These are phyloP conservation scores for Oemleria cerasiformis DNA, from an alignment of 306 rosid genomes.

Conservation along the genomic window DNA sequence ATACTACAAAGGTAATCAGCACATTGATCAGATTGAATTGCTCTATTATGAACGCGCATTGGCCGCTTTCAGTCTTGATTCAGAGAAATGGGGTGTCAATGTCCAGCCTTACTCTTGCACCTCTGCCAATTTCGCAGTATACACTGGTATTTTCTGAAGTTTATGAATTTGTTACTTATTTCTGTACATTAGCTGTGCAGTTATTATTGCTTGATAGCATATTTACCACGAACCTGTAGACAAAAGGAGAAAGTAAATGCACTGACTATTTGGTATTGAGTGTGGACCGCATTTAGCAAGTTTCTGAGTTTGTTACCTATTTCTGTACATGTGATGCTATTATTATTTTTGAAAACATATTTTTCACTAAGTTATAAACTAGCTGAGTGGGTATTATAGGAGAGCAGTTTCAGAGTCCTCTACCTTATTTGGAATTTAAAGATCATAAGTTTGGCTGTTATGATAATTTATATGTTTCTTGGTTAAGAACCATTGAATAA, in stretches of 20 bases:
- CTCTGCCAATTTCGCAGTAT: conserved; percentile 88
- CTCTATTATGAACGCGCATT: conserved; percentile 82
- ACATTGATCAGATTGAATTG: conserved; percentile 79
- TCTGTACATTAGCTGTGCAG: not conserved
- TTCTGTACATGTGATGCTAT: not conserved
- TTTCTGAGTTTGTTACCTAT: not conserved
- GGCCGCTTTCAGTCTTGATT: conserved; percentile 58
- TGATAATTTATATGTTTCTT: not conserved
- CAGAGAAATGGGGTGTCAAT: conserved; percentile 81
- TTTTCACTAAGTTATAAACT: not conserved
- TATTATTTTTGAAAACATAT: not conserved
- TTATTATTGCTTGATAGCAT: not conserved
- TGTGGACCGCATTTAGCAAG: not conserved
- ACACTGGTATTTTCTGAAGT: conserved; percentile 42
- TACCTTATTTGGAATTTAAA: too few species aligned
- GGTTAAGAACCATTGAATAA: not conserved
- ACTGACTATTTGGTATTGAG: not conserved
- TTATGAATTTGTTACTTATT: not conserved
- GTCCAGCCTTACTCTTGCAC: conserved; percentile 96
- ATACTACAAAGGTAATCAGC: conserved; percentile 75
- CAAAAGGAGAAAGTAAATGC: too few species aligned
- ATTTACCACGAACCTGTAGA: not conserved
- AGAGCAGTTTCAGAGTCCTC: too few species aligned
- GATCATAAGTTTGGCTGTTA: too few species aligned
- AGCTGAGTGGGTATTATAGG: not conserved